Base-by-base conservation (phyloP, 2,329 filamentous ascomycete genomes). In the Neonectria neomacrospora region DNA sequence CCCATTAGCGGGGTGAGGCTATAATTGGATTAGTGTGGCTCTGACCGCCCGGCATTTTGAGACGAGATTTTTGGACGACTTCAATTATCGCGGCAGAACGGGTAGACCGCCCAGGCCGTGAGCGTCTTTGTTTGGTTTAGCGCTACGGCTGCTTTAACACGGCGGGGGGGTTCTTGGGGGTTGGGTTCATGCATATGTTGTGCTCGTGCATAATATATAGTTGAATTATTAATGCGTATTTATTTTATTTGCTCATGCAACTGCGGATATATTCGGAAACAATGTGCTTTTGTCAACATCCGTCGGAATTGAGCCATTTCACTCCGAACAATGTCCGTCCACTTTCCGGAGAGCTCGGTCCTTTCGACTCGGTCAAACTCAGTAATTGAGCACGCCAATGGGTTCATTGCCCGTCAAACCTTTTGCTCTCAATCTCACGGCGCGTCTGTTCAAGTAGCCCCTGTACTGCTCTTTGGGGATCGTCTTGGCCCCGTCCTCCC, bases 31-130 rank as follows among this genome's bases (percentile, higher is more conserved):
- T 76, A 76, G 72, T 64, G 55, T 6, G 1, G 1, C 10, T 1
- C 45, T 78, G 74, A 79, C 78, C 77, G 77, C 78, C 74, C 73
- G 75, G 76, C 76, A 79, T 62, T 73, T 74, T 56, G 63, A 16
- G 67, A 68, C 70, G 72, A 74, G 28, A 70, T 72, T 74, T 67
- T 67, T 63, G 58, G 59, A 61, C 12, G 37, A 45, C 44, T 55
- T 61, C 34, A 39, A 30, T 39, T 48, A 11, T 64, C 54, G 42
- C 54, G 48, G 60, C 58, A 63, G 64, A 67, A 68, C 56, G 54
- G 32, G 26, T 6, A 48, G 56, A 54, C 56, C 48, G 61, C 61
- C 52, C 14, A 26, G 26, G 18, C 22, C 28, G 2, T 14, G 23
- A 20, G 8, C 14, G 12, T 12, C 54, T 22, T 37, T 10, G n/a